A percentile compares a stretch with the other conserved stretches of the same genome.
phyloP scores from a whole-genome alignment of 495 filamentous ascomycete species.

The Hyaloscypha finlandica region DNA sequence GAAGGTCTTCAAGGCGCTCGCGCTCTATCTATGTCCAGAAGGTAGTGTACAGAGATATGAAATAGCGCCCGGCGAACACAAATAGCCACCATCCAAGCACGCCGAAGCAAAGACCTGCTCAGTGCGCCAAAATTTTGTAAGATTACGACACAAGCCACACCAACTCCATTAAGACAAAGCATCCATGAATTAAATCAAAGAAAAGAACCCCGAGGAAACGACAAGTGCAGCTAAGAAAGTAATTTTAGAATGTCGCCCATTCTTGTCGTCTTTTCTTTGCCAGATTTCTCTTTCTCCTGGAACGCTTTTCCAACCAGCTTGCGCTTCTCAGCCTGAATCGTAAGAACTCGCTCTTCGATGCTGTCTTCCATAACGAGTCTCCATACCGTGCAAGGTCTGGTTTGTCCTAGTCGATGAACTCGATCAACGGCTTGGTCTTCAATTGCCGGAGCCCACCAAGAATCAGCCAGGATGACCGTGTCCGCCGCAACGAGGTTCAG shows the following conservation, averaged over 20 bases:
- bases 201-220: neutral
- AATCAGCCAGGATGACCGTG: conserved; percentile 81
- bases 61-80: neutral
- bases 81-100: conserved; percentile 2
- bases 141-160: neutral
- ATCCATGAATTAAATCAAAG: neutral
- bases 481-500: conserved; percentile 88
- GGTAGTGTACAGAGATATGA: neutral
- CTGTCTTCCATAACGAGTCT: conserved; percentile 79
- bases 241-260: conserved; percentile 35
- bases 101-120: neutral
- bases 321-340: conserved; percentile 81
- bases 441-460: conserved; percentile 87
- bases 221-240: conserved; percentile 8
- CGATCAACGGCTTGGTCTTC: conserved; percentile 94
- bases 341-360: conserved; percentile 83
- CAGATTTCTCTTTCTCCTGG: conserved; percentile 48
- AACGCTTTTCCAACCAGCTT: conserved; percentile 78
- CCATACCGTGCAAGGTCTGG: conserved; percentile 73
- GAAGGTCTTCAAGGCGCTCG: neutral
- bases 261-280: conserved; percentile 32
- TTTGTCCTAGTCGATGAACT: conserved; percentile 87
- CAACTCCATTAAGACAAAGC: neutral
- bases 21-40: neutral
- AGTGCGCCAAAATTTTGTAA: neutral